A percentile compares a stretch with the other conserved stretches of the same genome.
Evolutionary conservation across 495 filamentous ascomycete species (phyloP).

Genomic region (Chaetomidium leptoderma): DNA sequence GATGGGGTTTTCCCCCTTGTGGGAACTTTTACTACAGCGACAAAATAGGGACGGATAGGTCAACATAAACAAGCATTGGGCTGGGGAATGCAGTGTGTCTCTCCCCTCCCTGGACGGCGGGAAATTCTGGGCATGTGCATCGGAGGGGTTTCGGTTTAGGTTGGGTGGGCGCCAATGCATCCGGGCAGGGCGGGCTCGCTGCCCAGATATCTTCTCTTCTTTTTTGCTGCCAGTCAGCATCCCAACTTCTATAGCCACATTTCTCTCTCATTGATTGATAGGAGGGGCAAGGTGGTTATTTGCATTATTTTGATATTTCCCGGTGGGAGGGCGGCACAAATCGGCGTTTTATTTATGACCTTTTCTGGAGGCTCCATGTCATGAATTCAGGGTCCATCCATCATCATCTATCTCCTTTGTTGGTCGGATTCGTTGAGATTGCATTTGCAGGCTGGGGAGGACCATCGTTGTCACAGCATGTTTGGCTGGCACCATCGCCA

Average conservation of each 20-base stretch:
- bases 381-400: no score
- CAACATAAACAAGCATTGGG: conserved; percentile 12
- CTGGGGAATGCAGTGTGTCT: background rate
- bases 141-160: background rate
- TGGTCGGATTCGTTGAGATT: background rate
- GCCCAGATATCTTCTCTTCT: background rate
- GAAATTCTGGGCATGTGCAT: conserved; percentile 4
- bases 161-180: conserved; percentile 8
- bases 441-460: background rate
- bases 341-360: background rate
- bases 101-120: background rate
- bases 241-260: background rate
- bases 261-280: background rate
- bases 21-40: background rate
- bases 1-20: background rate
- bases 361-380: no score
- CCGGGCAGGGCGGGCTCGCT: conserved; percentile 5
- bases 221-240: conserved; percentile 13
- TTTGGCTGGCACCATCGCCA: background rate
- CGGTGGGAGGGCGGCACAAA: background rate
- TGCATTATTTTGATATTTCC: background rate
- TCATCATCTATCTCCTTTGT: background rate
- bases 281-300: background rate
- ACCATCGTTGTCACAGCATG: background rate
- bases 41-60: conserved; percentile 8